Evolutionary conservation across 305 asterid genomes (phyloP), one percentile per base, ranked within the genome.

Genomic region (Plantago coronopus): DNA sequence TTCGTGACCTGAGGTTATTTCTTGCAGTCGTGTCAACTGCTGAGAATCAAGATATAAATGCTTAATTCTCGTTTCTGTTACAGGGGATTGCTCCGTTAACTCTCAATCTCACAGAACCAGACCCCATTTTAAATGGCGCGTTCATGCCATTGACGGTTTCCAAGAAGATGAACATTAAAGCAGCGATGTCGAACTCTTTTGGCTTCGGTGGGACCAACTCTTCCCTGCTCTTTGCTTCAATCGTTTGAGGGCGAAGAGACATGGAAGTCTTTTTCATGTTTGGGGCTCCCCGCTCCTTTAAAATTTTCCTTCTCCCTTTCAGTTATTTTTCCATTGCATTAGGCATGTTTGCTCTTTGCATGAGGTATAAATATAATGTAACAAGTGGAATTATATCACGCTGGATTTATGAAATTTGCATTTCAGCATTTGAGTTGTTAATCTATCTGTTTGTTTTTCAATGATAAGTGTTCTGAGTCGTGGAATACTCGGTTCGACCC

Each of bases 121-220:
- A 89, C 70, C 90, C 96, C 40, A 62, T 87, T 21, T 89, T 93
- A 59, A 69, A 53, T 56, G 87, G 74, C 9, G 65, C 68, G 25
- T 89, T 93, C 74, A 77, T 71, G 89, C 99, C 99, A 23, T 74
- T 89, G 74, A 77, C 78, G 48, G 61, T 79, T 66, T 78, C 99
- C 3, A 89, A 79, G 88, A 75, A 83, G 78, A 87, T 78, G 94
- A 22, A 51, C 40, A 78, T 93, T 49, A 87, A 73, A 74, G 95
- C 83, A 6, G 88, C 95, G 60, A 59, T 93, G 79, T 93, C 99
- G n/a, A 93, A 93, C 80, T 89, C 99, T 14, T 93, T 93, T 46
- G 99, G 99, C 7, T 93, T 93, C 23, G 99, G 99, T 57, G 99
- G 99, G 74, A 93, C 99, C 12, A 93, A 93, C 78, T 71, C 90